Percentiles rank a stretch among this genome's conserved stretches.
Conservation (phyloP, 2,329 filamentous ascomycete genomes). For the Akanthomyces dipterigenus region DNA sequence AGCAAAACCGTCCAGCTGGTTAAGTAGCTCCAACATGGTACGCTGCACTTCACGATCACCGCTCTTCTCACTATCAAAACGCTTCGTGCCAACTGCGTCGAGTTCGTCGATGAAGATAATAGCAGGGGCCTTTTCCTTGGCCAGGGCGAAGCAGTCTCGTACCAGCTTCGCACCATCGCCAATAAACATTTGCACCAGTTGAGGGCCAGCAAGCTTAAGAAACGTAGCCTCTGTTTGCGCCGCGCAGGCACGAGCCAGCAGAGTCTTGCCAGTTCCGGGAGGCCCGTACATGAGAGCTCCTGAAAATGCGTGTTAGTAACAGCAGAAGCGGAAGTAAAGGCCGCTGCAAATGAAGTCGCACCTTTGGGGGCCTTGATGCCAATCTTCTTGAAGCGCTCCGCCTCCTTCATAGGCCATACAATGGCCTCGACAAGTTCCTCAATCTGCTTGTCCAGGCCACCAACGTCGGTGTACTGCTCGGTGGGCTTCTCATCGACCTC, state of each 20-base stretch:
- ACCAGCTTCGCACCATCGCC: constrained; percentile 97
- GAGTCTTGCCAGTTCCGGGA: constrained; percentile 83
- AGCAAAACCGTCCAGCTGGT: constrained; percentile 96
- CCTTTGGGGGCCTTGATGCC: constrained; percentile 99
- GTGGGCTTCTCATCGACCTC: constrained; percentile 99
- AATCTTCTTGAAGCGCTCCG: constrained; percentile 98
- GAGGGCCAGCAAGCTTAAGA: constrained; percentile 93
- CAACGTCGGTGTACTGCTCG: constrained; percentile 97
- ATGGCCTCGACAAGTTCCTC: constrained; percentile 97
- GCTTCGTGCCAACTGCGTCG: constrained; percentile 96
- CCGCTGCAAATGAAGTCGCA: constrained; percentile 57
- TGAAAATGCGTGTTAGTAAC: constrained; percentile 39
- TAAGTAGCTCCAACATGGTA: constrained; percentile 97
- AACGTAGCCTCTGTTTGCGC: constrained; percentile 98
- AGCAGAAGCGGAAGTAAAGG: constrained; percentile 92
- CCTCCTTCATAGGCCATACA: constrained; percentile 99
- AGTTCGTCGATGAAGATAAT: constrained; percentile 99
- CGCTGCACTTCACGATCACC: constrained; percentile 96
- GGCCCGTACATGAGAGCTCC: constrained; percentile 98
- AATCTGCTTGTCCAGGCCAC: constrained; percentile 97
- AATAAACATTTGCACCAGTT: constrained; percentile 99
- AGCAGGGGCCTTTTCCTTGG: constrained; percentile 96
- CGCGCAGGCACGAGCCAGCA: constrained; percentile 89
- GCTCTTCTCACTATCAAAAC: constrained; percentile 97
- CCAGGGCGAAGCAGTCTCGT: constrained; percentile 92